phyloP scores from a whole-genome alignment of 768 basidiomycete genomes.

The Leccinum variicolor region DNA sequence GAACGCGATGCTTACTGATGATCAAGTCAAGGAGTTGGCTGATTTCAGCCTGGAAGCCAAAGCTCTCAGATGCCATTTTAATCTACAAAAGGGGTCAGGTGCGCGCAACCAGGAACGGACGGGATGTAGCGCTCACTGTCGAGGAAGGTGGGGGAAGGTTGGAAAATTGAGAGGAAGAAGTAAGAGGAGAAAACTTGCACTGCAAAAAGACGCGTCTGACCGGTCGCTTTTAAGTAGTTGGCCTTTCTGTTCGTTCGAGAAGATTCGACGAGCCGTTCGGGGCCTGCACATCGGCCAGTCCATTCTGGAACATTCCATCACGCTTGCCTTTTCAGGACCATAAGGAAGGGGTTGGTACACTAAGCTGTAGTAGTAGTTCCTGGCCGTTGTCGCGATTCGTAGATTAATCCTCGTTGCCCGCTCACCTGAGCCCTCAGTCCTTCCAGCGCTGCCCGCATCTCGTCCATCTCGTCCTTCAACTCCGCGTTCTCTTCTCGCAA shows the following conservation, averaged over 20 bases:
- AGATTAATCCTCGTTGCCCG: conserved; percentile 42
- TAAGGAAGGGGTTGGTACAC: neutral
- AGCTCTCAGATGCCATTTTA: conserved; percentile 77
- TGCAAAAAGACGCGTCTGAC: conserved; percentile 16
- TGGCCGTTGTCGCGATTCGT: conserved; percentile 46
- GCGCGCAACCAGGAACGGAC: neutral
- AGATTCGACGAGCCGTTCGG: conserved; percentile 35
- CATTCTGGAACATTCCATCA: conserved; percentile 36
- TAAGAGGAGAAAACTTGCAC: conserved; percentile 1
- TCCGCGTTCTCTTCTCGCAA: conserved; percentile 58
- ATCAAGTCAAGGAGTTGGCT: conserved; percentile 97
- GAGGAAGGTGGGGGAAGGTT: conserved; percentile 5
- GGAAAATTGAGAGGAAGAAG: conserved; percentile 11
- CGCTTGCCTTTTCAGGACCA: conserved; percentile 26
- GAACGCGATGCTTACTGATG: conserved; percentile 67
- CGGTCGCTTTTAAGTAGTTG: conserved; percentile 36
- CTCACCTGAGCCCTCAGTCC: conserved; percentile 55
- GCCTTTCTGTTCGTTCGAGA: conserved; percentile 37
- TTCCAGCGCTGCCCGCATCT: conserved; percentile 70
- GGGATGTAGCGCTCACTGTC: conserved; percentile 13
- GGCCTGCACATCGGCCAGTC: conserved; percentile 8
- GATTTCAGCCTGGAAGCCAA: conserved; percentile 99
- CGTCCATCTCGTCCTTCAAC: conserved; percentile 55
- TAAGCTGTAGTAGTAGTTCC: conserved; percentile 3
- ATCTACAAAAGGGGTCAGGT: conserved; percentile 20